Evolutionary conservation across 2,329 filamentous ascomycete genomes (phyloP), one percentile per base, ranked within the genome.

Genomic region (Byssothecium circinans): DNA sequence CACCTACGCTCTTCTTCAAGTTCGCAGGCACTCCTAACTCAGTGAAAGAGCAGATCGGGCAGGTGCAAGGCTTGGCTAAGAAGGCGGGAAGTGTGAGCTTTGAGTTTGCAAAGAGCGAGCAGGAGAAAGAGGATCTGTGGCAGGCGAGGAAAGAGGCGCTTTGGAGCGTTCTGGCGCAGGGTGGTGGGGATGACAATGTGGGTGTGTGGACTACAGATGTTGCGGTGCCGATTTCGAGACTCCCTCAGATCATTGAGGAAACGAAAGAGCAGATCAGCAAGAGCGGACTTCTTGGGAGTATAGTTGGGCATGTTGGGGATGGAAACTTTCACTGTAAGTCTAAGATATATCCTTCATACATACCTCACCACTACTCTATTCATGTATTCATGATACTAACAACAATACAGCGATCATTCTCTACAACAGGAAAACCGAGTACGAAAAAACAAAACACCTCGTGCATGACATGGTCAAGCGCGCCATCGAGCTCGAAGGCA

Each of bases 391-490:
- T 41, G 2, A n/a, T 33, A 23, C n/a, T 33, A 18, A 41, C 23
- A 36, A 8, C 47, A 81, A 11, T 27, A n/a, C 14, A 39, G 80
- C 82, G 4, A 85, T 86, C 49, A 74, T 86, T 19, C 69, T 86
- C 19, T 83, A 84, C 65, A 86, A 72, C 58, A 65, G 83, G 47
- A 81, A 88, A n/a, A 73, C 78, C 18, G 84, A 92, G 69, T 80
- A 85, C 56, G 72, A 77, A 48, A 79, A 81, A 45, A 86, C 87
- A 2, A 86, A 90, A 62, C 78, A 79, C 33, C 75, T 92, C 20
- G 87, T 94, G 20, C 87, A 91, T 66, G 80, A 84, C 48, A 94
- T 94, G 89, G 88, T 92, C 46, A 91, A 91, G 79, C 79, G 87
- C 52, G 89, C 89, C 0, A 84, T 95, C 40, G 87, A 90, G 73